phyloP scores from a whole-genome alignment of 345 rosid species.

The Arabis alpina region DNA sequence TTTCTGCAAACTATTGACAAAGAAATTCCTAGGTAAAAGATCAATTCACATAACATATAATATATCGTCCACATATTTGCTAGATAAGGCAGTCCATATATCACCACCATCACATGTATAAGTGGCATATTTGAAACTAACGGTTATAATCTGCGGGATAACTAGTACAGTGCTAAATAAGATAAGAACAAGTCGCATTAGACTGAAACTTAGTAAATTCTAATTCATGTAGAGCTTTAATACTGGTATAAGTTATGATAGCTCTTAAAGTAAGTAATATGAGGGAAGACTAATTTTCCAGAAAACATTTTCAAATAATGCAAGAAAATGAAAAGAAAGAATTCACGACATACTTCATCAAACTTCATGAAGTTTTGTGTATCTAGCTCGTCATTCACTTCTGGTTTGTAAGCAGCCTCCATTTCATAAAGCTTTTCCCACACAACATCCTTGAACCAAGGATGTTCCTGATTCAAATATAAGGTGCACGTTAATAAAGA shows the following conservation, averaged over 20 bases:
- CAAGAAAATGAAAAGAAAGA: slow-evolving; percentile 27
- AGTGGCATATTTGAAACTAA: slow-evolving; percentile 7
- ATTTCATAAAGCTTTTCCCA: slow-evolving; percentile 95
- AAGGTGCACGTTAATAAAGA: slow-evolving; percentile 34
- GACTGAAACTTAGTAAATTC: not conserved
- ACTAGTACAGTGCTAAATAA: slow-evolving; percentile 10
- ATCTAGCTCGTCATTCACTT: slow-evolving; percentile 91
- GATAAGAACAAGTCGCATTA: slow-evolving; percentile 3
- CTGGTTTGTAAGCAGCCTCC: slow-evolving; percentile 96
- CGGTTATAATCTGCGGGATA: not conserved
- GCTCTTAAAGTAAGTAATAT: slow-evolving; percentile 18
- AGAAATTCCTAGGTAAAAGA: slow-evolving; percentile 24
- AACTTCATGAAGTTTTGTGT: slow-evolving; percentile 97
- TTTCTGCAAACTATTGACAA: not conserved
- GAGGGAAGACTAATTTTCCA: not conserved
- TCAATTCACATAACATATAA: slow-evolving; percentile 8
- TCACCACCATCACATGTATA: not conserved
- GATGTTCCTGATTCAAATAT: slow-evolving; percentile 69
- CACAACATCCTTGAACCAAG: slow-evolving; percentile 77
- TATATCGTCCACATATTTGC: slow-evolving; percentile 9
- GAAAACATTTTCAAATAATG: slow-evolving; percentile 13
- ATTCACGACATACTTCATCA: slow-evolving; percentile 69
- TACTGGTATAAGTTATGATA: slow-evolving; percentile 12
- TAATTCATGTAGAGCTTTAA: slow-evolving; percentile 1
- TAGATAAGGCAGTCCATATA: not conserved